Evolutionary conservation across 306 rosid genomes (phyloP), one percentile per base, ranked within the genome.

Genomic region (Cyclanthera cordifolia): DNA sequence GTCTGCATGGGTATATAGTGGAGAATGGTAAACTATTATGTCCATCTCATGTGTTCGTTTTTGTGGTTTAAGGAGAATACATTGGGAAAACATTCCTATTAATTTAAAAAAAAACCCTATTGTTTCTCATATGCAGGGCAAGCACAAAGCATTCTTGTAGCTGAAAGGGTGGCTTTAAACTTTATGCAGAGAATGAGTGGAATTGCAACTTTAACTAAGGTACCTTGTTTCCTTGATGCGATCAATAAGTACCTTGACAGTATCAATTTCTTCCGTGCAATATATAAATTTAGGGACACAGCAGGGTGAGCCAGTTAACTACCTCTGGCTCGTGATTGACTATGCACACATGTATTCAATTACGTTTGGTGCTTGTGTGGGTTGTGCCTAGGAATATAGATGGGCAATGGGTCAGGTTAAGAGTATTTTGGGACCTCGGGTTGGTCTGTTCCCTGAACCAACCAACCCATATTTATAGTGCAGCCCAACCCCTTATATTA

Each of bases 181-280:
- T 89, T 92, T 78, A 92, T 89, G 96, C 96, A 92, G 82, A 87
- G 93, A 80, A 87, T 92, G 98, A 92, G 98, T 75, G 93, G 96
- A 76, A 86, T 92, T 75, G 98, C 98, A 68, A 89, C 98, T 78
- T 79, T 87, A 53, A 87, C 95, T 20, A 89, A 89, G 93, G 96
- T 92, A 71, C 17, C 34, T 2, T 77, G 28, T 69, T 73, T 74
- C 39, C 48, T 70, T 54, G 39, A 49, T 47, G 50, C 39, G 25
- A 66, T 30, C 45, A 69, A 19, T 10, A 34, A 30, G 45, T 67
- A 47, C 24, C 15, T 48, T 60, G 25, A 60, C 37, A 19, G 4
- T 19, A 32, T n/a, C 49, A 17, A 17, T 60, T 55, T 55, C 61
- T 55, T 17, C 10, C 10, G 6, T 39, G 28, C 7, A 20, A 4